A percentile compares a stretch with the other conserved stretches of the same genome.
phyloP scores from a whole-genome alignment of 257 asterid genomes.

The Nemophila menziesii region DNA sequence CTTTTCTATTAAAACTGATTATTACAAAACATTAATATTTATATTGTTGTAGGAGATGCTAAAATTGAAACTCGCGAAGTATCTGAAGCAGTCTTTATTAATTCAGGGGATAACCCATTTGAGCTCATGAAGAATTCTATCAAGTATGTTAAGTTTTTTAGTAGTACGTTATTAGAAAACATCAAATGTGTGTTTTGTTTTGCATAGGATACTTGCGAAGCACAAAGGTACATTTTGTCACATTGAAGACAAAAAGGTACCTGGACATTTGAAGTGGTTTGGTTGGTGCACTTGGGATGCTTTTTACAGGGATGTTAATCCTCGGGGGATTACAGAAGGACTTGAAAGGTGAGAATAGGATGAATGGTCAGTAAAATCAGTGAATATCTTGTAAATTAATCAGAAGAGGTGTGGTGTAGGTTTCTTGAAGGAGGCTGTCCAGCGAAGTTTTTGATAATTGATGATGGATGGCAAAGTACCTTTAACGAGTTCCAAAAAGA shows the following conservation, averaged over 20 bases:
- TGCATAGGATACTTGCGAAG: constrained; percentile 32
- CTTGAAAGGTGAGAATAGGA: constrained; percentile 25
- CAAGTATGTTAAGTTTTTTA: constrained; percentile 17
- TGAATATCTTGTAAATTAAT: background rate
- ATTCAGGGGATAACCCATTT: constrained; percentile 42
- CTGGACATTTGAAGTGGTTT: constrained; percentile 45
- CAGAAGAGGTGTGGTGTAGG: constrained; percentile 12
- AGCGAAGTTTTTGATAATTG: constrained; percentile 52
- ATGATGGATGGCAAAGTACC: constrained; percentile 82
- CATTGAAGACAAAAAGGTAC: constrained; percentile 34
- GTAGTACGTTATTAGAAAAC: background rate
- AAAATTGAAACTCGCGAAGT: constrained; percentile 24
- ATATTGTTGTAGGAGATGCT: constrained; percentile 25
- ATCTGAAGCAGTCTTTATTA: constrained; percentile 30
- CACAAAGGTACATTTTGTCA: constrained; percentile 34
- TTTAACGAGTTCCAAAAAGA: constrained; percentile 38
- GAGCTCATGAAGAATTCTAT: constrained; percentile 33
- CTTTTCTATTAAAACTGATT: background rate
- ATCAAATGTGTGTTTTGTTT: background rate
- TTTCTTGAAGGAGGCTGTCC: constrained; percentile 46
- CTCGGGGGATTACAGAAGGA: constrained; percentile 38
- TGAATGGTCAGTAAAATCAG: background rate
- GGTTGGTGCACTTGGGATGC: constrained; percentile 83
- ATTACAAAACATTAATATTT: background rate
- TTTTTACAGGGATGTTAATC: constrained; percentile 42